Evolutionary conservation across 352 stramenopile species (phyloP).

Genomic region (Phytophthora cryptogea): DNA sequence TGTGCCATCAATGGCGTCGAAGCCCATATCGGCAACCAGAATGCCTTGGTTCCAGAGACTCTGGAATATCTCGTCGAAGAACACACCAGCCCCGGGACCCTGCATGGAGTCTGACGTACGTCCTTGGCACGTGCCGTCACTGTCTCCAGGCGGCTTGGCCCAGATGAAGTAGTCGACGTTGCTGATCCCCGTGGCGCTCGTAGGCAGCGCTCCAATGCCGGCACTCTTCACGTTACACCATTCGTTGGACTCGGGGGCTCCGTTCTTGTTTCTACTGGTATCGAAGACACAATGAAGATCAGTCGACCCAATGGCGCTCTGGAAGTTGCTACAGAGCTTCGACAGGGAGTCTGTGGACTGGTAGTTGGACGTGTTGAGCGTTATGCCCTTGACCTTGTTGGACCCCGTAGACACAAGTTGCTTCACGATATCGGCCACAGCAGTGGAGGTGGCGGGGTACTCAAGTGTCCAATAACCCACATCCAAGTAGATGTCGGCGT

Average conservation of each 20-base stretch:
- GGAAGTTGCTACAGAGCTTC: constrained; percentile 59
- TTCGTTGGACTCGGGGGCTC: constrained; percentile 44
- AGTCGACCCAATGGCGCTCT: constrained; percentile 45
- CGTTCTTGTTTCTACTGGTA: constrained; percentile 64
- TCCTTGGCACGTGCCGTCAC: constrained; percentile 55
- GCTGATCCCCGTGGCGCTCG: constrained; percentile 47
- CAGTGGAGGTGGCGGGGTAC: constrained; percentile 21
- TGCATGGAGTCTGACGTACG: constrained; percentile 52
- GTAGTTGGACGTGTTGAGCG: constrained; percentile 84
- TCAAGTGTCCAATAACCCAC: constrained; percentile 69
- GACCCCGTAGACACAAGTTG: constrained; percentile 32
- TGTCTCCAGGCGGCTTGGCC: constrained; percentile 71
- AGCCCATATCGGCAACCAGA: constrained; percentile 53
- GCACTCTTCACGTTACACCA: constrained; percentile 75
- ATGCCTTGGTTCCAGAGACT: constrained; percentile 71
- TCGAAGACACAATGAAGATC: constrained; percentile 65
- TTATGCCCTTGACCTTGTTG: constrained; percentile 63
- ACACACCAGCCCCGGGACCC: constrained; percentile 55
- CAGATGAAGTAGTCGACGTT: constrained; percentile 79
- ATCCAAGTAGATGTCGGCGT: constrained; percentile 76
- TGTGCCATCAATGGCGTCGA: constrained; percentile 41
- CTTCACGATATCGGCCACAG: constrained; percentile 46
- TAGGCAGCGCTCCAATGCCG: constrained; percentile 62
- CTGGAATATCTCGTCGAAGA: constrained; percentile 63
- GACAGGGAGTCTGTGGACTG: constrained; percentile 54